These are phyloP conservation scores for Ogataea allantospora DNA, from an alignment of 805 yeast genomes.

Conservation along the genomic window DNA sequence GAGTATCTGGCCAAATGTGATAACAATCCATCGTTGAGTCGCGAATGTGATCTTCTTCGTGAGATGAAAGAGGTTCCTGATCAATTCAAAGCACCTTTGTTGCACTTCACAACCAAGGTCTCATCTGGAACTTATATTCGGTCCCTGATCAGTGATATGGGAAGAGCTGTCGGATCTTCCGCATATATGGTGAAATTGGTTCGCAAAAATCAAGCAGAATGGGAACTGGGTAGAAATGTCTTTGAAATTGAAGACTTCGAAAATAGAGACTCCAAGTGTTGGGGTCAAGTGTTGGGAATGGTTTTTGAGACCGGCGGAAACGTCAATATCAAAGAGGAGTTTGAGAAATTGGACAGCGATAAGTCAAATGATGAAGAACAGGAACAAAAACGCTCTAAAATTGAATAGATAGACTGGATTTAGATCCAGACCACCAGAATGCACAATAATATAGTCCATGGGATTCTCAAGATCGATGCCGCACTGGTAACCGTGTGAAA, in stretches of 20 bases:
- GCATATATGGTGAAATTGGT: conserved; percentile 86
- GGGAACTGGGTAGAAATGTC: conserved; percentile 72
- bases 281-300: conserved; percentile 63
- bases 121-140: conserved; percentile 96
- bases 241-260: conserved; percentile 67
- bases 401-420: conserved; percentile 1
- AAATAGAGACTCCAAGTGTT: conserved; percentile 54
- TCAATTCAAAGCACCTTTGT: conserved; percentile 55
- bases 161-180: conserved; percentile 72
- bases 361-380: conserved; percentile 8
- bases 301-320: conserved; percentile 50
- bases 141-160: conserved; percentile 84
- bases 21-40: conserved; percentile 32
- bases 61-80: conserved; percentile 39
- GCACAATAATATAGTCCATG: conserved; percentile 6
- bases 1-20: conserved; percentile 49
- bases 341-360: conserved; percentile 19
- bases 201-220: conserved; percentile 75
- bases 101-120: conserved; percentile 75
- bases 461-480: conserved; percentile 1
- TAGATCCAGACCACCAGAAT: conserved; percentile 4
- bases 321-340: conserved; percentile 39
- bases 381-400: conserved; percentile 7
- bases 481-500: conserved; percentile 5
- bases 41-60: conserved; percentile 41